Evolutionary conservation across 208 protist genomes (phyloP), one percentile per base, ranked within the genome.

Genomic region (Vickermania ingenoplastis): DNA sequence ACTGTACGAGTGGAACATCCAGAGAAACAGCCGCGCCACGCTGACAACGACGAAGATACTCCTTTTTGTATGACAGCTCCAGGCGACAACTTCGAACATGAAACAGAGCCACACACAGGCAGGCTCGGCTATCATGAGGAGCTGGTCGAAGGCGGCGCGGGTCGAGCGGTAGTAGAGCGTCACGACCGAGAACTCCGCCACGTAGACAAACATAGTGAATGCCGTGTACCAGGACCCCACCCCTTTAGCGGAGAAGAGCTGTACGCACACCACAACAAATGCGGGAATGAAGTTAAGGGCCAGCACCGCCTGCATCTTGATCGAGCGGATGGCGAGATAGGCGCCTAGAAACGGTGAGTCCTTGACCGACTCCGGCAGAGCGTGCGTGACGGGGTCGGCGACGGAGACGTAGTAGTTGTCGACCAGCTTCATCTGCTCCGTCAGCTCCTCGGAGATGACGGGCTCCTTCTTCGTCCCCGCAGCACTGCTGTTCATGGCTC

Each of bases 351-450:
- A 48, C 11, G 57, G n/a, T 3, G 65, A 48, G 50, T 3, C 2
- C 24, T 22, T 24, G 13, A n/a, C 26, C 3, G 23, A 26, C 27
- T 11, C 17, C 29, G 49, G 25, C 41, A 77, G 63, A 22, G 30
- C 22, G 49, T 73, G 53, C 54, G 75, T 63, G n/a, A 61, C 60
- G 13, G 77, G 77, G 63, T 80, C 69, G 14, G 73, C 68, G 21
- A 84, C 71, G 31, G 77, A 84, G 28, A 84, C 73, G 26, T 69
- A 75, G 65, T 79, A 84, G 71, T 84, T 84, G 63, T 80, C 59
- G 5, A 59, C 65, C 30, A 53, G 31, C 4, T 69, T 65, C 7
- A 84, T 54, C 2, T 53, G 45, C 29, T 71, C 54, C 3, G 77
- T 75, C 2, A 71, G 63, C n/a, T 63, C 54, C 26, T 28, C 58